Conservation (phyloP, 768 basidiomycete genomes). For the Panus rudis region DNA sequence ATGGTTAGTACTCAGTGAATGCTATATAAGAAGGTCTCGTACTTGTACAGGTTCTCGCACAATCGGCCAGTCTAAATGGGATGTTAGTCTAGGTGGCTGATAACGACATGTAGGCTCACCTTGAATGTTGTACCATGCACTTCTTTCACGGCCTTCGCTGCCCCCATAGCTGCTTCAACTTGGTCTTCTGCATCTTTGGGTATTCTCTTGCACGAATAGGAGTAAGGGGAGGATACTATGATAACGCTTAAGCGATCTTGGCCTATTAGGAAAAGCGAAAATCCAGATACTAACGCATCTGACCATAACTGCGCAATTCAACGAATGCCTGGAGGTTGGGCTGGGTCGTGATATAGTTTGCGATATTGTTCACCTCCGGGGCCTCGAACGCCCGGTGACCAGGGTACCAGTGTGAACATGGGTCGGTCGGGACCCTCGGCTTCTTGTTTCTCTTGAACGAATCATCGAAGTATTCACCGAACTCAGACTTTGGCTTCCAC, state of each 20-base stretch:
- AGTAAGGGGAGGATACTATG: slow-evolving; percentile 72
- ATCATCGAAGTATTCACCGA: slow-evolving; percentile 13
- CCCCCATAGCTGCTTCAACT: slow-evolving; percentile 64
- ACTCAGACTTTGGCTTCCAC: slow-evolving; percentile 41
- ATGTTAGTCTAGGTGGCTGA: slow-evolving; percentile 4
- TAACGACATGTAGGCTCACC: slow-evolving; percentile 30
- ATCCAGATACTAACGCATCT: slow-evolving; percentile 54
- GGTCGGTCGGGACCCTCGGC: slow-evolving; percentile 27
- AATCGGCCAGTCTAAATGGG: slow-evolving; percentile 35
- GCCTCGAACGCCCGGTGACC: slow-evolving; percentile 71
- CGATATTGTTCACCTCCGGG: slow-evolving; percentile 68
- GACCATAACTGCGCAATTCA: slow-evolving; percentile 77
- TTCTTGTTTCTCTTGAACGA: slow-evolving; percentile 6
- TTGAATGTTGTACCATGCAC: slow-evolving; percentile 53
- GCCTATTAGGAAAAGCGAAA: neutral
- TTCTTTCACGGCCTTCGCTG: slow-evolving; percentile 46
- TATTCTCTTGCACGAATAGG: slow-evolving; percentile 55
- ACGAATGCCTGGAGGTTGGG: slow-evolving; percentile 56
- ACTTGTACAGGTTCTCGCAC: slow-evolving; percentile 39
- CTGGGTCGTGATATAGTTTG: slow-evolving; percentile 52
- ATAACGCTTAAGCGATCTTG: neutral
- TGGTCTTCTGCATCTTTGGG: slow-evolving; percentile 72
- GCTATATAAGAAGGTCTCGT: slow-evolving; percentile 20
- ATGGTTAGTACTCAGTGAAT: slow-evolving; percentile 7
- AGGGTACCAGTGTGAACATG: slow-evolving; percentile 74